Base-by-base conservation (phyloP, 1,284 basidiomycete genomes). In the Rhodofomes roseus region DNA sequence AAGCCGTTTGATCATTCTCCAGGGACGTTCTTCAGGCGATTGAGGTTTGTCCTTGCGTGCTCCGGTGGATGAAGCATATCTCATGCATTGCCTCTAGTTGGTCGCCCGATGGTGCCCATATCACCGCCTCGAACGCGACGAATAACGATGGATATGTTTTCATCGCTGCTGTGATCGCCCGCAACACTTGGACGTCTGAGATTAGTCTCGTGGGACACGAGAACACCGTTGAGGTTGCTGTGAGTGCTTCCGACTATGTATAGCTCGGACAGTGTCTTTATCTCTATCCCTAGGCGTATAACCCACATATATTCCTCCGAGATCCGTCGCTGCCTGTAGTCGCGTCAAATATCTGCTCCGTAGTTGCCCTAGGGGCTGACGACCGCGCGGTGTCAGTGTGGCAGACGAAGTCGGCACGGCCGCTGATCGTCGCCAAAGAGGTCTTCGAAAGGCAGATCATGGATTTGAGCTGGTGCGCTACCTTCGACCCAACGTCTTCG, bases 81-180 rank as follows among this genome's bases (percentile, higher is more conserved):
- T 53, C 22, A 50, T 48, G 23, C 54, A 53, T 55, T 40, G 53
- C 8, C 51, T 40, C 1, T 59, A 97, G 95, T 69, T 99, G 96
- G 97, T 97, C 96, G 1, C 96, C 96, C 2, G 97, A 99, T 73
- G 97, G 97, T n/a, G 92, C 94, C 7, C 93, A 97, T 70, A 92
- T 99, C 62, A 95, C 96, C 4, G 92, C 95, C 1, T 96, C 96
- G 0, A 99, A 99, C 69, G 95, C 96, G 2, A 98, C 96, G 66
- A 98, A 97, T 72, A 92, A 92, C 67, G 87, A 89, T 63, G 95
- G 95, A 3, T 96, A 95, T 57, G 95, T 99, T 8, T 99, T 99
- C 73, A 96, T 98, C 53, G 95, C 96, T 2, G 94, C 94, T 12
- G 94, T 99, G 27, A 95, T 98, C 63, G 89, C 92, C 6, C 82